Percentiles rank a stretch among this genome's conserved stretches.
These are phyloP conservation scores for Vanilla planifolia DNA, from an alignment of 106 monocot species.

Conservation along the genomic window DNA sequence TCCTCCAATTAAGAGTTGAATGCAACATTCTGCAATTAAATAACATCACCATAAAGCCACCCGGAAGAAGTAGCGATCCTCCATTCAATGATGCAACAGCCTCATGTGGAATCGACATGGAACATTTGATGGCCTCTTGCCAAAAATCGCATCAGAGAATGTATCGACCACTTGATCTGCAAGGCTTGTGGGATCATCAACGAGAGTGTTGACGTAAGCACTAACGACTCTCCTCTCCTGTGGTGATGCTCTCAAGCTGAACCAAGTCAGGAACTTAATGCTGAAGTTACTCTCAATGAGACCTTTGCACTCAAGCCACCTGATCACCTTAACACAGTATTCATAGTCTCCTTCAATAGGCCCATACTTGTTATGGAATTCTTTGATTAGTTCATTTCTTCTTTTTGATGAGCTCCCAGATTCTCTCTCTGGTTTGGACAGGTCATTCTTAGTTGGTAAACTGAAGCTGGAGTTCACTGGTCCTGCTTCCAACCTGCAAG, in stretches of 20 bases:
- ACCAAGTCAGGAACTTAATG: conserved; percentile 93
- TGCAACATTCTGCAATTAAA: conserved; percentile 2
- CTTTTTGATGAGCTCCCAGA: conserved; percentile 41
- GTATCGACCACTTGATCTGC: conserved; percentile 81
- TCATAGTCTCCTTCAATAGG: conserved; percentile 36
- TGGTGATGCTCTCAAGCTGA: conserved; percentile 64
- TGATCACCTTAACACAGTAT: conserved; percentile 63
- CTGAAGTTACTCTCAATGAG: conserved; percentile 71
- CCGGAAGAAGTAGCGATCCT: background rate
- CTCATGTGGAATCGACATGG: conserved; percentile 61
- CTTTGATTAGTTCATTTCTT: conserved; percentile 11
- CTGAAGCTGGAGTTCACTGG: conserved; percentile 2
- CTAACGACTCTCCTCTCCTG: conserved; percentile 80
- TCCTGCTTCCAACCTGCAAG: too few relatives aligned
- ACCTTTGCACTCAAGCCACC: conserved; percentile 59
- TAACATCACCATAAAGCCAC: background rate
- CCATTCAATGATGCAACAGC: conserved; percentile 49
- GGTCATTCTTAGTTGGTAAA: background rate
- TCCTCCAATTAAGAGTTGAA: conserved; percentile 6
- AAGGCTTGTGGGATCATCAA: conserved; percentile 76
- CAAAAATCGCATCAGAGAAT: conserved; percentile 58
- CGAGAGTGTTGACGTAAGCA: conserved; percentile 66
- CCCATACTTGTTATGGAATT: conserved; percentile 17
- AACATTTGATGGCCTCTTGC: conserved; percentile 40
- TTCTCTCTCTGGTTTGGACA: conserved; percentile 14